Percentiles rank a stretch among this genome's conserved stretches.
These are phyloP conservation scores for Flaveria linearis DNA, from an alignment of 129 eudicot genomes.

Conservation along the genomic window DNA sequence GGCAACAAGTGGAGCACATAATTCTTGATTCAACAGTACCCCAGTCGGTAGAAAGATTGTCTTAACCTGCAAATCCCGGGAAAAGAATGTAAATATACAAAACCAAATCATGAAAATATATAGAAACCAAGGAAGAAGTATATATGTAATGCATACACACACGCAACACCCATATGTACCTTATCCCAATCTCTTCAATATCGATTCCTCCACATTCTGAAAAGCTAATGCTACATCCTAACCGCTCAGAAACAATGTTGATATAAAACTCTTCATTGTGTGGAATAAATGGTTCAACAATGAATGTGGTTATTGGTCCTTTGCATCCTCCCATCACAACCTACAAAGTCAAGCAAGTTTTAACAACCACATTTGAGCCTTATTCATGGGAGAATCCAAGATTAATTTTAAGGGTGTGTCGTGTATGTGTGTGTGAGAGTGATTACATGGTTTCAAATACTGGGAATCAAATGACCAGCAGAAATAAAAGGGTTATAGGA, in stretches of 20 bases:
- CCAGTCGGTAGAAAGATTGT: conserved; percentile 88
- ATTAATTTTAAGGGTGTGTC: not conserved
- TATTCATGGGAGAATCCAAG: not conserved
- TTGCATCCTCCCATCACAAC: conserved; percentile 94
- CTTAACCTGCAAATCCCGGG: conserved; percentile 59
- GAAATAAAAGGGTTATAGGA: not conserved
- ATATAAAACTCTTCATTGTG: conserved; percentile 84
- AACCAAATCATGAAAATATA: not conserved
- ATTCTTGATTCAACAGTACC: conserved; percentile 62
- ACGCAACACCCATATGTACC: conserved; percentile 35
- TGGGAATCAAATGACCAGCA: not conserved
- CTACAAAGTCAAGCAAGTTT: conserved; percentile 38
- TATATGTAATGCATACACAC: conserved; percentile 3
- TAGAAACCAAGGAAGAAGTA: not conserved
- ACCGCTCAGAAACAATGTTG: conserved; percentile 84
- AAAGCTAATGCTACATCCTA: conserved; percentile 90
- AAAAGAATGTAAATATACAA: not conserved
- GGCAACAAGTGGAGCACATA: conserved; percentile 94
- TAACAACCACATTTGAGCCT: not conserved
- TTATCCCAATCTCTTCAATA: conserved; percentile 98
- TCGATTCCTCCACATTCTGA: conserved; percentile 99
- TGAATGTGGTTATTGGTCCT: conserved; percentile 94
- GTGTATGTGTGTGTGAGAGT: not conserved
- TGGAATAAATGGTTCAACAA: conserved; percentile 93
- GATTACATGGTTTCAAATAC: not conserved